Conservation (phyloP, 768 basidiomycete species). For the Lactarius pseudohatsudake region DNA sequence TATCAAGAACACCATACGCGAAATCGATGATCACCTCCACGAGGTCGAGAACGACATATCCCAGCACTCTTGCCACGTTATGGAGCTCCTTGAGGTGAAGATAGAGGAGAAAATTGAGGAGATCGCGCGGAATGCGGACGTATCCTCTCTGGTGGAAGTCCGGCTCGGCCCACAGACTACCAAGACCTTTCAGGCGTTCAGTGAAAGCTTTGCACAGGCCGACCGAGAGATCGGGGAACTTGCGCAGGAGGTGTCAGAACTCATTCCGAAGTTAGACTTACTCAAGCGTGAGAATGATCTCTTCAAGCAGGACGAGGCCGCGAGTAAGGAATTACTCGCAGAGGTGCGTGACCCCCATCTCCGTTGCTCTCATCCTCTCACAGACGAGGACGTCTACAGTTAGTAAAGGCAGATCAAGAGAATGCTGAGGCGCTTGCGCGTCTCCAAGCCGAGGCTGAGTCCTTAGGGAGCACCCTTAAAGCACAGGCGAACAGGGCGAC, state of each 20-base stretch:
- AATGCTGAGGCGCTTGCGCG: conserved; percentile 16
- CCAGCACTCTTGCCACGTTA: conserved; percentile 19
- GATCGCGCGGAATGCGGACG: conserved; percentile 13
- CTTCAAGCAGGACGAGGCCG: conserved; percentile 29
- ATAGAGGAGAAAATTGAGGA: conserved; percentile 30
- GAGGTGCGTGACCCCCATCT: conserved; percentile 29
- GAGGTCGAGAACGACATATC: conserved; percentile 28
- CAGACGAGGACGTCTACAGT: conserved; percentile 11
- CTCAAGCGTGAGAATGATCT: conserved; percentile 16
- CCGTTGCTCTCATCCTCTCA: background rate
- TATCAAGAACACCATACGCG: conserved; percentile 20
- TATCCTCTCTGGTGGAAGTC: background rate
- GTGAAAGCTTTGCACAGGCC: conserved; percentile 16
- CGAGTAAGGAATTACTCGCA: conserved; percentile 24
- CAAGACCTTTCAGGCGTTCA: conserved; percentile 11
- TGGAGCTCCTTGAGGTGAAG: conserved; percentile 23
- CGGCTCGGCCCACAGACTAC: conserved; percentile 12
- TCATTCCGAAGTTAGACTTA: conserved; percentile 15
- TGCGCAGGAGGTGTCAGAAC: conserved; percentile 23
- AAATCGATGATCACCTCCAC: conserved; percentile 23
- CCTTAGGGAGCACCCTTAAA: conserved; percentile 10
- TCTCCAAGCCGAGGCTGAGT: conserved; percentile 13
- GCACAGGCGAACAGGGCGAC: conserved; percentile 8
- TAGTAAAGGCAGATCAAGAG: conserved; percentile 20
- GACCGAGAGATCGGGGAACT: conserved; percentile 26